Conservation (phyloP, 2,329 filamentous ascomycete species). For the Calonectria fujianensis region DNA sequence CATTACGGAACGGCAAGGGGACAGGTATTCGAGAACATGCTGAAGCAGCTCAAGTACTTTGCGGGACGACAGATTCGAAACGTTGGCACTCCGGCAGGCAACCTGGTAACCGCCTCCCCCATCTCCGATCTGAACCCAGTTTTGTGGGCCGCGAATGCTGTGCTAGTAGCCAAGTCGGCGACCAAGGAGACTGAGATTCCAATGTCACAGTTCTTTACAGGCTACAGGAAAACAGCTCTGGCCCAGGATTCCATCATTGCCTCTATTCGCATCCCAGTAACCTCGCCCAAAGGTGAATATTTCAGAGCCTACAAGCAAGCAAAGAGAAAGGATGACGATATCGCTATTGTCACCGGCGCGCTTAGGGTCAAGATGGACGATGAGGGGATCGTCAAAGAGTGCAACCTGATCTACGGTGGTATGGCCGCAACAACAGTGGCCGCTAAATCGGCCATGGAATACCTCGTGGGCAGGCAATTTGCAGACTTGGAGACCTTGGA, state of each 20-base stretch:
- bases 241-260: slow-evolving; percentile 89
- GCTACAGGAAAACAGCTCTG: slow-evolving; percentile 90
- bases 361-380: slow-evolving; percentile 84
- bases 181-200: slow-evolving; percentile 87
- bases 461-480: slow-evolving; percentile 85
- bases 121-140: slow-evolving; percentile 98
- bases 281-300: slow-evolving; percentile 84
- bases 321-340: slow-evolving; percentile 98
- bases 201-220: slow-evolving; percentile 94
- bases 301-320: slow-evolving; percentile 96
- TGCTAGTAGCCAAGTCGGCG: slow-evolving; percentile 86
- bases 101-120: slow-evolving; percentile 93
- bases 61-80: slow-evolving; percentile 97
- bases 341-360: slow-evolving; percentile 95
- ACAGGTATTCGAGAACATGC: slow-evolving; percentile 91
- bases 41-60: slow-evolving; percentile 96
- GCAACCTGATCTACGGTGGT: slow-evolving; percentile 91
- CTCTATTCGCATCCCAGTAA: slow-evolving; percentile 88
- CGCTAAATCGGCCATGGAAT: slow-evolving; percentile 85
- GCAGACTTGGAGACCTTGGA: slow-evolving; percentile 90
- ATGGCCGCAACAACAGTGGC: slow-evolving; percentile 96
- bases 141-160: slow-evolving; percentile 89
- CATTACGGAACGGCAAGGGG: slow-evolving; percentile 83
- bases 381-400: slow-evolving; percentile 81
- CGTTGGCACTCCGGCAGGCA: slow-evolving; percentile 97